phyloP scores from a whole-genome alignment of 202 grass and related monocot genomes.

The Zizania palustris region DNA sequence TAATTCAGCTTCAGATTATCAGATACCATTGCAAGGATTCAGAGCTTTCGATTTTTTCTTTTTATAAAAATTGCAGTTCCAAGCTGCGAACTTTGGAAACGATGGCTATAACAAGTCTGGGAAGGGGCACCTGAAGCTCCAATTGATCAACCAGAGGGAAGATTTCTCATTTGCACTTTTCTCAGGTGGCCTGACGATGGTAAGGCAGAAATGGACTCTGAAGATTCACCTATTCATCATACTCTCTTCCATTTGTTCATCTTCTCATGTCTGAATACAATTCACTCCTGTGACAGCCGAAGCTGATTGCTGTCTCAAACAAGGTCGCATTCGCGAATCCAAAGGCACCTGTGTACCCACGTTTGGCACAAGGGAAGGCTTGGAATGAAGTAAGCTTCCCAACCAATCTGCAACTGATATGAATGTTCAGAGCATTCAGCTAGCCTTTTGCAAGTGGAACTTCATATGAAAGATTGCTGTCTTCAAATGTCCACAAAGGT shows the following conservation, averaged over 20 bases:
- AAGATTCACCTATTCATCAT: background rate
- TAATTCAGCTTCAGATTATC: background rate
- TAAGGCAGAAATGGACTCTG: slow-evolving; percentile 34
- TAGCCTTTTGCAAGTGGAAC: slow-evolving; percentile 14
- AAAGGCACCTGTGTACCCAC: slow-evolving; percentile 76
- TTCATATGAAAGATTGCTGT: background rate
- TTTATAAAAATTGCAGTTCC: slow-evolving; percentile 53
- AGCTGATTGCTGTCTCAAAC: slow-evolving; percentile 70
- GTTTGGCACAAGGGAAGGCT: slow-evolving; percentile 75
- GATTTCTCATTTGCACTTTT: slow-evolving; percentile 88
- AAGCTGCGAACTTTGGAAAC: slow-evolving; percentile 66
- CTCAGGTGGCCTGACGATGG: slow-evolving; percentile 59
- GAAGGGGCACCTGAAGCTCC: slow-evolving; percentile 69
- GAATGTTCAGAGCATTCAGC: background rate
- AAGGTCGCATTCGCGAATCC: slow-evolving; percentile 72
- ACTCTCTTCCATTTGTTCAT: background rate
- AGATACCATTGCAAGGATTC: background rate
- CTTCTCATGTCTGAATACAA: background rate
- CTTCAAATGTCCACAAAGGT: background rate
- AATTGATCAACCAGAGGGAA: slow-evolving; percentile 88
- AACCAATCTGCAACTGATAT: slow-evolving; percentile 8
- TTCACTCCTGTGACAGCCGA: slow-evolving; percentile 54
- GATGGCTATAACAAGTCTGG: slow-evolving; percentile 56
- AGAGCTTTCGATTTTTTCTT: background rate
- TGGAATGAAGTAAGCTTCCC: slow-evolving; percentile 77